A percentile compares a stretch with the other conserved stretches of the same genome.
Conservation (phyloP, 1,139 yeast species). For the Debaryomyces nepalensis region DNA sequence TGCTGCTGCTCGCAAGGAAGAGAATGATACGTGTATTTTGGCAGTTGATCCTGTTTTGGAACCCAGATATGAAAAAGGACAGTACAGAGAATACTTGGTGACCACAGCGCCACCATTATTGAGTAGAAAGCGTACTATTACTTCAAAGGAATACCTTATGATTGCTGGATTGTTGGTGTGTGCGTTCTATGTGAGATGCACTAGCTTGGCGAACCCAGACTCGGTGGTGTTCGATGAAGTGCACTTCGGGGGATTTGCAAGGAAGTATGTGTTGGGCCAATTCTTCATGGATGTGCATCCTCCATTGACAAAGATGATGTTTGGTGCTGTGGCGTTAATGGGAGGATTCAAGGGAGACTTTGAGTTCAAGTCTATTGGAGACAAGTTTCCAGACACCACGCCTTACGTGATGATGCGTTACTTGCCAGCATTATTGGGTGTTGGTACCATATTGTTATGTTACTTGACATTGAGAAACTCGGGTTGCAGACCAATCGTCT, state of each 20-base stretch:
- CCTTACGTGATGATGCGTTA: constrained; percentile 87
- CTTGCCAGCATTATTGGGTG: constrained; percentile 83
- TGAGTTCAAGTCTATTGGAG: constrained; percentile 74
- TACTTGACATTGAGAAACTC: constrained; percentile 84
- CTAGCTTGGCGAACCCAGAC: constrained; percentile 33
- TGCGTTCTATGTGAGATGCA: constrained; percentile 53
- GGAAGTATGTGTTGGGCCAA: constrained; percentile 69
- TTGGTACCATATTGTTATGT: constrained; percentile 73
- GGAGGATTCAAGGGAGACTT: constrained; percentile 84
- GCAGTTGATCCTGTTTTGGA: constrained; percentile 33
- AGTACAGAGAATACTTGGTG: constrained; percentile 32
- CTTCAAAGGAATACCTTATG: constrained; percentile 32
- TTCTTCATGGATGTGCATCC: constrained; percentile 96
- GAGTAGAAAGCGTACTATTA: constrained; percentile 28
- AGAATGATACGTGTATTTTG: constrained; percentile 1
- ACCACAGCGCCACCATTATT: constrained; percentile 30
- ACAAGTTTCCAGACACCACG: constrained; percentile 55
- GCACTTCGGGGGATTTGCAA: constrained; percentile 75
- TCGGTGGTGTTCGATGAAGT: constrained; percentile 46
- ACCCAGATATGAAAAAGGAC: constrained; percentile 32
- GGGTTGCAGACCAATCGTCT: constrained; percentile 81
- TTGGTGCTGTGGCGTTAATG: constrained; percentile 72
- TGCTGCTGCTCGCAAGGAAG: constrained; percentile 5
- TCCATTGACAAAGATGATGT: constrained; percentile 87
- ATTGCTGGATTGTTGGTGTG: constrained; percentile 56